Evolutionary conservation across 352 stramenopile species (phyloP), one percentile per base, ranked within the genome.

Genomic region (Phytopythium mirpurense): DNA sequence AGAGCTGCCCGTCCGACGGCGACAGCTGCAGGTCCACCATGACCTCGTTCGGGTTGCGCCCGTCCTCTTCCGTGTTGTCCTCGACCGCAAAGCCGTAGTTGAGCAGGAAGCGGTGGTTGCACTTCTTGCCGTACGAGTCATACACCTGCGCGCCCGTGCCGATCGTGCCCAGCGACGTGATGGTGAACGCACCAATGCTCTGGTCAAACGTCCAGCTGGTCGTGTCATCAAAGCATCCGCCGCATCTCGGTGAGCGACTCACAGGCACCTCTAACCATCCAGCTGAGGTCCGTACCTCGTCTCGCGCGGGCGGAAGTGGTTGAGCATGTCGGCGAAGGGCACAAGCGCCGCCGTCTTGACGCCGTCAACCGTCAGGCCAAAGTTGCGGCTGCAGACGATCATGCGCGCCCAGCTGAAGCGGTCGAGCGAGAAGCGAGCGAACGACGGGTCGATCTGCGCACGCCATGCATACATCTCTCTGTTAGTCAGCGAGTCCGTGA

Each of bases 51-150:
- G 96, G 96, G 86, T 98, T 99, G 63, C 96, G 96, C 0, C 96
- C 96, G 70, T 99, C 96, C 40, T 97, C 77, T 72, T 99, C 97
- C 23, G 89, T 94, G 70, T 99, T 99, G 67, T 98, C 86, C 70
- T 99, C 96, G 6, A 99, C 96, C 15, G 96, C 94, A 71, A 99
- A 99, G 40, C 97, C 97, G 68, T 99, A 99, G 77, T 99, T 99
- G 41, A 99, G 80, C 36, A 99, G 76, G 70, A 99, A 99, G 10
- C 85, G 87, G 72, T 99, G 96, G 79, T 99, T 99, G 78, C 97
- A 99, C 73, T 99, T 99, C 76, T 99, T 98, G 26, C 97, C 97
- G 70, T 99, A 99, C 45, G 86, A 98, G 72, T 99, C 97, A 69
- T 99, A 99, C 9, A 99, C 96, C 69, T 99, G 96, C 27, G 87